Percentiles rank a stretch among this genome's conserved stretches.
Evolutionary conservation across 2,329 filamentous ascomycete species (phyloP).

Genomic region (Diplodia sapinea): DNA sequence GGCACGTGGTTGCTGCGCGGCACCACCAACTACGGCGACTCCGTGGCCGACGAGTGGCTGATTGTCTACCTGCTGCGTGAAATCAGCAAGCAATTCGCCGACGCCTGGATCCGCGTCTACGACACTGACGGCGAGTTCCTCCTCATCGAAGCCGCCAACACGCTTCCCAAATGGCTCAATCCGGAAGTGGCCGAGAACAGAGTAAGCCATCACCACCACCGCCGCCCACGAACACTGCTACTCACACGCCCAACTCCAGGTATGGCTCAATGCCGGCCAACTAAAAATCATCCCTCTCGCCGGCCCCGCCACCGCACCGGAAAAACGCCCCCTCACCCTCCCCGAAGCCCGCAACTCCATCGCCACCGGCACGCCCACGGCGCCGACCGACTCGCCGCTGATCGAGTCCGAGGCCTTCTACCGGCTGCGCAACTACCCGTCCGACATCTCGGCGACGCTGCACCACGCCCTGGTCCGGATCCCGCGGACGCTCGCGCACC

Average conservation of each 20-base stretch:
- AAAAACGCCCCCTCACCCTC: conserved; percentile 59
- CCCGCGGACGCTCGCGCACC: conserved; percentile 79
- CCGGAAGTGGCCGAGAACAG: conserved; percentile 88
- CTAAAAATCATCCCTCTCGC: conserved; percentile 73
- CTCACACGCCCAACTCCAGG: conserved; percentile 46
- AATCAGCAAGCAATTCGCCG: conserved; percentile 72
- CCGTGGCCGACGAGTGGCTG: conserved; percentile 96
- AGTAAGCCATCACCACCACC: conserved; percentile 44
- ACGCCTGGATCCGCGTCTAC: conserved; percentile 80
- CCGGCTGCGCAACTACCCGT: conserved; percentile 29
- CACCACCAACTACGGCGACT: conserved; percentile 86
- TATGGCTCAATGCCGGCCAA: conserved; percentile 84
- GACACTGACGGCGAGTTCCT: conserved; percentile 96
- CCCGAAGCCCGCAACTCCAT: conserved; percentile 69
- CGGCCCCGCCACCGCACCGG: conserved; percentile 32
- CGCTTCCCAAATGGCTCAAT: conserved; percentile 86
- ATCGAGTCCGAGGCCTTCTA: conserved; percentile 61
- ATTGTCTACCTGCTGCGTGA: conserved; percentile 88
- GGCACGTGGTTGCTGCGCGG: conserved; percentile 71
- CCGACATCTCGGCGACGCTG: conserved; percentile 72
- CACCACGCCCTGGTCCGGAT: conserved; percentile 77
- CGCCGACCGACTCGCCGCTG: conserved; percentile 71
- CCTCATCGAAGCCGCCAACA: conserved; percentile 88
- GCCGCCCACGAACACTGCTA: neutral
- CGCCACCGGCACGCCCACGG: conserved; percentile 46